A percentile compares a stretch with the other conserved stretches of the same genome.
These are phyloP conservation scores for Lenwebbia sp. DNA, from an alignment of 345 rosid species.

Conservation along the genomic window DNA sequence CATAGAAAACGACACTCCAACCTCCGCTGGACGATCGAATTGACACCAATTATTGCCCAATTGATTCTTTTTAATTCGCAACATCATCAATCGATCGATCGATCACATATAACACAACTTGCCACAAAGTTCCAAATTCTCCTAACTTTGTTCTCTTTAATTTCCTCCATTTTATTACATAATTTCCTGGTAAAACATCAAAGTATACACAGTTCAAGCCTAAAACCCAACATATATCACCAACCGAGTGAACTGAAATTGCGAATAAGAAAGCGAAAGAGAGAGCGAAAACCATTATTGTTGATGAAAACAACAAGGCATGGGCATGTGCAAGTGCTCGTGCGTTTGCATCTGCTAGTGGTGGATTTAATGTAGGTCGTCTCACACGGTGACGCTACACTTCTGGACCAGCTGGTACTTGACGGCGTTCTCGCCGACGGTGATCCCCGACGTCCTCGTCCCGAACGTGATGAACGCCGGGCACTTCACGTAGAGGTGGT, in stretches of 20 bases:
- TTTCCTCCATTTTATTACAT: background rate
- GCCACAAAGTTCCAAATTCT: background rate
- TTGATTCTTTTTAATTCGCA: background rate
- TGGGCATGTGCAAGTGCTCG: background rate
- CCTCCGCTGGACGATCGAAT: background rate
- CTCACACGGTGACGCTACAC: constrained; percentile 66
- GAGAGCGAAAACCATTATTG: background rate
- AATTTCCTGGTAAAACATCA: background rate
- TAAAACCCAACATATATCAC: background rate
- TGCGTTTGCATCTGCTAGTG: background rate
- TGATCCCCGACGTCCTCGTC: constrained; percentile 27
- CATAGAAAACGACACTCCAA: background rate
- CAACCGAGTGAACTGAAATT: background rate
- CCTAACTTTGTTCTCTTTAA: background rate
- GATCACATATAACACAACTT: background rate
- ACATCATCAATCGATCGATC: background rate
- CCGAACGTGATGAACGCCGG: constrained; percentile 53
- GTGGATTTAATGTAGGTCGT: background rate
- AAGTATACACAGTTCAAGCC: background rate
- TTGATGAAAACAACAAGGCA: background rate
- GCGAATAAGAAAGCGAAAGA: background rate
- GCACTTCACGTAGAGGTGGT: constrained; percentile 58
- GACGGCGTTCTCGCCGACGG: constrained; percentile 49
- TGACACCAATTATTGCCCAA: background rate
- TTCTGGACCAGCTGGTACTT: constrained; percentile 44